phyloP scores from a whole-genome alignment of 345 rosid genomes.

The Euphorbia peplus region DNA sequence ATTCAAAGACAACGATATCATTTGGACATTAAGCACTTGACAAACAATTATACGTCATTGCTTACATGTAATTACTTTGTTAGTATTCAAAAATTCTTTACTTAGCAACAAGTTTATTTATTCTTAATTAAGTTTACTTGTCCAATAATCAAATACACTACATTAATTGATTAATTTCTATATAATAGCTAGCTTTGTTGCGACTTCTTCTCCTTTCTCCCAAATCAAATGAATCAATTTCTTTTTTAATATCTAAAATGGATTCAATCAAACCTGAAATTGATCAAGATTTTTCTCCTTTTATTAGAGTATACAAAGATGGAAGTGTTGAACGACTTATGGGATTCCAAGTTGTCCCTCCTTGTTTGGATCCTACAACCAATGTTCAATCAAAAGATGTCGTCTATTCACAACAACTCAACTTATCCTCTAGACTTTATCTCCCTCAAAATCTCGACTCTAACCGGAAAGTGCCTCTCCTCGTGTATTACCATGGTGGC shows the following conservation, averaged over 20 bases:
- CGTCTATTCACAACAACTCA: conserved; percentile 2
- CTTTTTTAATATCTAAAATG: not conserved
- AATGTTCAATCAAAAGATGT: conserved; percentile 11
- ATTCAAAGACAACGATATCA: no score
- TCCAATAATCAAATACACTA: no score
- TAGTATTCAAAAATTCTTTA: no score
- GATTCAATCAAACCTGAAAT: not conserved
- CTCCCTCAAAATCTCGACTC: conserved; percentile 10
- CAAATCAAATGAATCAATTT: not conserved
- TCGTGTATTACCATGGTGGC: conserved; percentile 24
- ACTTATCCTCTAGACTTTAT: conserved; percentile 13
- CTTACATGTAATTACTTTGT: no score
- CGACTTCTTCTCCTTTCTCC: not conserved
- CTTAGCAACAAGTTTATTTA: no score
- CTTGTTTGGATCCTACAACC: conserved; percentile 7
- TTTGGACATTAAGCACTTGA: no score
- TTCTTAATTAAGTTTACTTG: no score
- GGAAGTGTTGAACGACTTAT: conserved; percentile 14
- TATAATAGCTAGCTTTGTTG: no score
- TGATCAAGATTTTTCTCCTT: not conserved
- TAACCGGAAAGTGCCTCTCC: conserved; percentile 16
- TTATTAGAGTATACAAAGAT: conserved; percentile 7
- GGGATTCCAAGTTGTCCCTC: conserved; percentile 8
- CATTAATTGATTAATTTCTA: no score
- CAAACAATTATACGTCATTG: no score